These are phyloP conservation scores for Peronospora farinosa DNA, from an alignment of 352 stramenopile genomes.

Conservation along the genomic window DNA sequence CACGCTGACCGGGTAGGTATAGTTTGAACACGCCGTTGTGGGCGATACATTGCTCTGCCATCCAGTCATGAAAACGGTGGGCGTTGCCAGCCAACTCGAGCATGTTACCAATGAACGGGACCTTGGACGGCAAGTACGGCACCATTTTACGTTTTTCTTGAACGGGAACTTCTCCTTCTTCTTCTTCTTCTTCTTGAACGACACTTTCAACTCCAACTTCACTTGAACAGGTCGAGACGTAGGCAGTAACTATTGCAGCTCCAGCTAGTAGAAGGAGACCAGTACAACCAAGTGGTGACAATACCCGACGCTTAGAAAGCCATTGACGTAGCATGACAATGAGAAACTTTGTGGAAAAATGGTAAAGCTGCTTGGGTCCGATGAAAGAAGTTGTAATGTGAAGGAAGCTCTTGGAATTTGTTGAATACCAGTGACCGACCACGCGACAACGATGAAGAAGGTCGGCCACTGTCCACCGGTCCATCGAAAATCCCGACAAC, in stretches of 20 bases:
- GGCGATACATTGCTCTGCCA: slow-evolving; percentile 33
- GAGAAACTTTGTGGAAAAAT: neutral
- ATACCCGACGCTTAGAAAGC: slow-evolving; percentile 15
- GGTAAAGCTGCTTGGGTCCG: slow-evolving; percentile 2
- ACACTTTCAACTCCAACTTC: slow-evolving; percentile 2
- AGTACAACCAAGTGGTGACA: slow-evolving; percentile 20
- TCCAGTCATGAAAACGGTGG: slow-evolving; percentile 34
- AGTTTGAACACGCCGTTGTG: slow-evolving; percentile 32
- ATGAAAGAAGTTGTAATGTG: slow-evolving; percentile 18
- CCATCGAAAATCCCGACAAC: slow-evolving; percentile 3
- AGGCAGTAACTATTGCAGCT: slow-evolving; percentile 19
- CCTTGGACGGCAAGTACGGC: slow-evolving; percentile 28
- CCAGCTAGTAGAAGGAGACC: slow-evolving; percentile 21
- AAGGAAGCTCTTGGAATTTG: neutral
- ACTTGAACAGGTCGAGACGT: slow-evolving; percentile 17
- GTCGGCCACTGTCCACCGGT: neutral
- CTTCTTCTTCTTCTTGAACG: neutral
- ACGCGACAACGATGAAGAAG: neutral
- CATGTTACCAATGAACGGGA: slow-evolving; percentile 35
- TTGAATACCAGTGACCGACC: neutral
- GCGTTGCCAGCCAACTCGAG: slow-evolving; percentile 23
- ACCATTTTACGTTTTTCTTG: slow-evolving; percentile 18
- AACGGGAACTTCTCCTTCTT: neutral
- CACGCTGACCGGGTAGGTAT: slow-evolving; percentile 30
- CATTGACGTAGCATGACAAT: slow-evolving; percentile 25